These are phyloP conservation scores for Skeletonema marinoi DNA, from an alignment of 108 stramenopile genomes.

Conservation along the genomic window DNA sequence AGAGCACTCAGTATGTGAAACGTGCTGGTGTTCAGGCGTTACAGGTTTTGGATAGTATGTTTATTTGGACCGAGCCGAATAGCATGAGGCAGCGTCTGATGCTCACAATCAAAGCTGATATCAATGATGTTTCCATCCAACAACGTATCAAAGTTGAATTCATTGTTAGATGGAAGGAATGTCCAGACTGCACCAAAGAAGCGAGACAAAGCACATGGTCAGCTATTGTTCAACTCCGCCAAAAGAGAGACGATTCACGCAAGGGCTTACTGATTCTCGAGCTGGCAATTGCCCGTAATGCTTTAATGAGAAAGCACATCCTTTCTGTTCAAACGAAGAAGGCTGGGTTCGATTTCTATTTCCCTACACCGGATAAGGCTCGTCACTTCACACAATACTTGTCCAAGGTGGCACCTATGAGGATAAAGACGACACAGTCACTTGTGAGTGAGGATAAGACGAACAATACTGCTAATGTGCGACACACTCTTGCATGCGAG, in stretches of 20 bases:
- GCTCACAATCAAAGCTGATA: constrained; percentile 92
- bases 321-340: constrained; percentile 82
- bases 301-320: constrained; percentile 77
- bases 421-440: constrained; percentile 85
- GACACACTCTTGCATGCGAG: constrained; percentile 91
- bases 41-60: constrained; percentile 86
- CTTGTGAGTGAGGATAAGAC: constrained; percentile 92
- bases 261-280: constrained; percentile 79
- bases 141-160: constrained; percentile 92
- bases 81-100: constrained; percentile 88
- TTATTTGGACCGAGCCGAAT: constrained; percentile 99
- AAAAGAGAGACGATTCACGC: constrained; percentile 62
- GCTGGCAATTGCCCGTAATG: constrained; percentile 73
- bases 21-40: constrained; percentile 40
- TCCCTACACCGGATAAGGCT: constrained; percentile 75
- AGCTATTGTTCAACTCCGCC: constrained; percentile 84
- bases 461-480: constrained; percentile 93
- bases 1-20: constrained; percentile 27
- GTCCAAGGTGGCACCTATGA: constrained; percentile 82
- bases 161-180: constrained; percentile 90
- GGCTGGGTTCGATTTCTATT: constrained; percentile 99
- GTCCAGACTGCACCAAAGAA: constrained; percentile 91
- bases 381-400: constrained; percentile 88
- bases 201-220: constrained; percentile 84
- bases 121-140: constrained; percentile 84